Conservation (phyloP, 352 stramenopile species). For the Globisporangium takayamanum region DNA sequence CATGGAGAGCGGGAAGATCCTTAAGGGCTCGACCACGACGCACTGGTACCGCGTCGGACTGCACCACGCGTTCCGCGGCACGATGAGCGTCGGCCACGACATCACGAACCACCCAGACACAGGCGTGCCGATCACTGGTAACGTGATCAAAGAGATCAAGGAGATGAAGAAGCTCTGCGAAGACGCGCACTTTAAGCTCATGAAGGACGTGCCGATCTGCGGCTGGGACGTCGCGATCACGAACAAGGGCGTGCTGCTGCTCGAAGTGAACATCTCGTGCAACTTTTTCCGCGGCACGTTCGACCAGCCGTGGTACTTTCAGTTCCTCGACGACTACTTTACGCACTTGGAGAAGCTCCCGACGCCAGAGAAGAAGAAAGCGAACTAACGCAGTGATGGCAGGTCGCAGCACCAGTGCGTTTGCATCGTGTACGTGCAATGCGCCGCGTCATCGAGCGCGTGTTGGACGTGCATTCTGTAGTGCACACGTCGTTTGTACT, state of each 20-base stretch:
- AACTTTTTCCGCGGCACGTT: constrained; percentile 94
- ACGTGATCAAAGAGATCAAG: constrained; percentile 85
- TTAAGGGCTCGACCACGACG: constrained; percentile 93
- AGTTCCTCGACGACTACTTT: constrained; percentile 86
- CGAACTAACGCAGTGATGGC: constrained; percentile 12
- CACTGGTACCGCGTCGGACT: constrained; percentile 94
- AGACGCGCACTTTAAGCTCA: constrained; percentile 87
- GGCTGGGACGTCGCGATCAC: constrained; percentile 93
- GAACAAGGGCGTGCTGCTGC: constrained; percentile 81
- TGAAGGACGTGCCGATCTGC: constrained; percentile 89
- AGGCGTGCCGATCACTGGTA: constrained; percentile 79
- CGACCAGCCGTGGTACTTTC: constrained; percentile 84
- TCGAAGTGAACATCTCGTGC: constrained; percentile 92
- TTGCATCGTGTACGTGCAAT: background rate
- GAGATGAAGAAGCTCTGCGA: constrained; percentile 78
- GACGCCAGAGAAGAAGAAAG: constrained; percentile 37
- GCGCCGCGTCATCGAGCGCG: too few relatives aligned
- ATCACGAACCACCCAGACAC: constrained; percentile 88
- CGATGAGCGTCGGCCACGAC: constrained; percentile 82
- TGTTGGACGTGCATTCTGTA: too few relatives aligned
- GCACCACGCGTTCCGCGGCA: constrained; percentile 60
- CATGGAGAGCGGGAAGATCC: constrained; percentile 89
- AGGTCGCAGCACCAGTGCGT: background rate
- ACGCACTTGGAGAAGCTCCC: constrained; percentile 56
- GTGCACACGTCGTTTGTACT: too few relatives aligned